A percentile compares a stretch with the other conserved stretches of the same genome.
Evolutionary conservation across 2,329 filamentous ascomycete genomes (phyloP).

Genomic region (Didymella segeticola): DNA sequence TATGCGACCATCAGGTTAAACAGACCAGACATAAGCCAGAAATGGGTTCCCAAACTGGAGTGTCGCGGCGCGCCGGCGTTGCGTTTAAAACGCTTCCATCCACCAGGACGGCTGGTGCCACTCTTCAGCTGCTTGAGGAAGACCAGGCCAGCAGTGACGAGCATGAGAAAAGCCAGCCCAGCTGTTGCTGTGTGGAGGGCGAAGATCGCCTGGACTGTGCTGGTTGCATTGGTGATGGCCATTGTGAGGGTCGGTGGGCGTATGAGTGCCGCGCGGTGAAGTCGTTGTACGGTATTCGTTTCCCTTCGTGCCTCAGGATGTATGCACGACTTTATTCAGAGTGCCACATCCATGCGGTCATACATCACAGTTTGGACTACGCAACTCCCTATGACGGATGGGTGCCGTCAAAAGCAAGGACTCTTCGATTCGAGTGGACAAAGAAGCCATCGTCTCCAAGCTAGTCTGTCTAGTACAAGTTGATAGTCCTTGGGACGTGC

Average conservation of each 20-base stretch:
- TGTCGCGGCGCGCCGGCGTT: slow-evolving; percentile 8
- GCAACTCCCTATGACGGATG: slow-evolving; percentile 12
- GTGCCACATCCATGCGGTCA: slow-evolving; percentile 6
- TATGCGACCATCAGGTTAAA: slow-evolving; percentile 25
- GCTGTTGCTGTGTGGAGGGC: slow-evolving; percentile 26
- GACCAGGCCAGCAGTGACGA: slow-evolving; percentile 17
- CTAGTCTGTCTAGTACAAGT: slow-evolving; percentile 3
- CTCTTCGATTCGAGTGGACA: neutral
- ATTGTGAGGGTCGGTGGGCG: neutral
- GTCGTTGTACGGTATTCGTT: neutral
- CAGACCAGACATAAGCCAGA: slow-evolving; percentile 25
- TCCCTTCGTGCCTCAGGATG: neutral
- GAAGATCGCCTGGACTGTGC: slow-evolving; percentile 26
- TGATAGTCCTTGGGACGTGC: neutral
- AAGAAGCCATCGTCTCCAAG: neutral
- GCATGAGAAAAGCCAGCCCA: slow-evolving; percentile 15
- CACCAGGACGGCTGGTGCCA: slow-evolving; percentile 16
- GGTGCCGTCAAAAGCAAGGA: slow-evolving; percentile 2
- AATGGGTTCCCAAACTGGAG: slow-evolving; percentile 19
- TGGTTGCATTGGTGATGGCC: slow-evolving; percentile 21
- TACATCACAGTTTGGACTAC: slow-evolving; percentile 5
- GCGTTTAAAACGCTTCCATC: slow-evolving; percentile 13
- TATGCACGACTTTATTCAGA: slow-evolving; percentile 6
- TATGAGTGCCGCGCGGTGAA: slow-evolving; percentile 1
- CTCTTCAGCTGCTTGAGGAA: slow-evolving; percentile 21